Percentiles rank a stretch among this genome's conserved stretches.
phyloP scores from a whole-genome alignment of 225 moss, liverwort and hornwort species.

The Polytrichum commune region DNA sequence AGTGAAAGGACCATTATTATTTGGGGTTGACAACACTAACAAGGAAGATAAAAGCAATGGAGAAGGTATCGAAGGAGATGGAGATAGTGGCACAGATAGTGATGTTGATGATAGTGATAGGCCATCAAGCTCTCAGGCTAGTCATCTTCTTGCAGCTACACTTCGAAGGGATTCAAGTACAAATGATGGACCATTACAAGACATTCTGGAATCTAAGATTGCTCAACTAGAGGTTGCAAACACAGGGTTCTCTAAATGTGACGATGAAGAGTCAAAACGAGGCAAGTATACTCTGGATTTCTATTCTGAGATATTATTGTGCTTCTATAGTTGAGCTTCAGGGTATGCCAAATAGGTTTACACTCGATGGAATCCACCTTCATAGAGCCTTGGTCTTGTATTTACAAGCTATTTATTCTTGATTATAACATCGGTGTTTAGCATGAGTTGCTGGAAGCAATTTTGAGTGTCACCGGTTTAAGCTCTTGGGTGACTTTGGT shows the following conservation, averaged over 20 bases:
- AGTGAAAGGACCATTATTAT: conserved; percentile 33
- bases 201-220: conserved; percentile 83
- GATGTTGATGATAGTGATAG: conserved; percentile 78
- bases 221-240: conserved; percentile 78
- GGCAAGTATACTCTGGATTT: conserved; percentile 32
- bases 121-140: conserved; percentile 70
- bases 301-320: too few species aligned
- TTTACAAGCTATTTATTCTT: too few species aligned
- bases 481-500: neutral
- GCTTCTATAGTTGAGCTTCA: too few species aligned
- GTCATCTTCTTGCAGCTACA: conserved; percentile 40
- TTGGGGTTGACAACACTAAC: conserved; percentile 33
- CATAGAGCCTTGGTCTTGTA: too few species aligned
- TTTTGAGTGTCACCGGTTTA: too few species aligned
- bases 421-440: too few species aligned
- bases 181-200: conserved; percentile 84
- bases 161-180: conserved; percentile 40
- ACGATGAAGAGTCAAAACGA: conserved; percentile 79
- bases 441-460: too few species aligned
- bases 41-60: conserved; percentile 28
- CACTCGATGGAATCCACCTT: too few species aligned
- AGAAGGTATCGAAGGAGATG: conserved; percentile 41
- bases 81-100: conserved; percentile 75
- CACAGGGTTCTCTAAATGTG: conserved; percentile 57
- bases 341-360: too few species aligned